Conservation (phyloP, 495 filamentous ascomycete genomes). For the Cudoniella acicularis region DNA sequence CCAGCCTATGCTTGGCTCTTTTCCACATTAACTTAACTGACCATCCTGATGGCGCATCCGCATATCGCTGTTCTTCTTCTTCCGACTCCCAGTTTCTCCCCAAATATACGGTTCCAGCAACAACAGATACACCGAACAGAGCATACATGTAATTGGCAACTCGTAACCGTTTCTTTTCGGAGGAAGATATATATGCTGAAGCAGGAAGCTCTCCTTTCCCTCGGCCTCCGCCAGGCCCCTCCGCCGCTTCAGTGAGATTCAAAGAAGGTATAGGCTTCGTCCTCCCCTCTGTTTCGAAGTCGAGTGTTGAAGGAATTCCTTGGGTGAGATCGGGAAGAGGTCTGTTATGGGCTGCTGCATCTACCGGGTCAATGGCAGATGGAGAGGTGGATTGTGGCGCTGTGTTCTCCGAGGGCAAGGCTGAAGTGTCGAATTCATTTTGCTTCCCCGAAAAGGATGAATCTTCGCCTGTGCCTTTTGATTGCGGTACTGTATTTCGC, state of each 20-base stretch:
- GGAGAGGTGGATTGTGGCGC: conserved; percentile 30
- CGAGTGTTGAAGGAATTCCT: conserved; percentile 86
- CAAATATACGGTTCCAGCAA: conserved; percentile 56
- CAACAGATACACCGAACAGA: conserved; percentile 35
- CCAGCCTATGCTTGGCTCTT: conserved; percentile 68
- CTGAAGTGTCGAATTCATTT: conserved; percentile 40
- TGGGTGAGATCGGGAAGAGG: conserved; percentile 84
- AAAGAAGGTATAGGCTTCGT: conserved; percentile 33
- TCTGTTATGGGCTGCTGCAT: conserved; percentile 39
- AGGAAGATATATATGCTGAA: conserved; percentile 84
- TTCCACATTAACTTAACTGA: conserved; percentile 64
- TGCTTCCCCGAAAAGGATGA: conserved; percentile 39
- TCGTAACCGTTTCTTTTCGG: conserved; percentile 71
- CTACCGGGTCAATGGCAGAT: conserved; percentile 23
- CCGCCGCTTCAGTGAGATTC: conserved; percentile 56
- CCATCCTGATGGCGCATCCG: conserved; percentile 65
- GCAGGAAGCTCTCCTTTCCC: conserved; percentile 63
- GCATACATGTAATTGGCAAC: conserved; percentile 66
- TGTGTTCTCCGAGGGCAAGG: conserved; percentile 36
- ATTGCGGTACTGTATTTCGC: conserved; percentile 29
- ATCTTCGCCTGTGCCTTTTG: conserved; percentile 25
- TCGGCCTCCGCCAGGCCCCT: conserved; percentile 43
- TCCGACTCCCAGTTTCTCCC: conserved; percentile 84
- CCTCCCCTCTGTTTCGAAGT: conserved; percentile 58
- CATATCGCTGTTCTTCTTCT: conserved; percentile 59